Percentiles rank a stretch among this genome's conserved stretches.
Evolutionary conservation across 306 rosid species (phyloP).

Genomic region (Citrullus colocynthis): DNA sequence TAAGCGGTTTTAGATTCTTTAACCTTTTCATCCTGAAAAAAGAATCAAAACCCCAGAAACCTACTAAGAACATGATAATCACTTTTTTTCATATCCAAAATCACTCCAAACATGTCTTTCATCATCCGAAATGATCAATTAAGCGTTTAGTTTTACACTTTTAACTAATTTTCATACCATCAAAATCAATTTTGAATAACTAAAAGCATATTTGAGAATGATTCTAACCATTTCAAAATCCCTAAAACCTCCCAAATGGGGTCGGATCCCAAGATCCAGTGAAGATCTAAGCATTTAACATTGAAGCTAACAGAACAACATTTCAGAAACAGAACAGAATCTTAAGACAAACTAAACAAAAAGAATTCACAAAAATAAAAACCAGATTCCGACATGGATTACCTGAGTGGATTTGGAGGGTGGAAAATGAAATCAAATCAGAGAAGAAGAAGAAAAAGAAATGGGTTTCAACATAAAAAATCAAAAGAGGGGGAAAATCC

Average conservation of each 20-base stretch:
- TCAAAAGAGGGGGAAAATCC: neutral
- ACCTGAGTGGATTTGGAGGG: neutral
- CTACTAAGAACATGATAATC: neutral
- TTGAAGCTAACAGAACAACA: neutral
- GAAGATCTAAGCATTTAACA: conserved; percentile 2
- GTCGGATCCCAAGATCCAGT: conserved; percentile 3
- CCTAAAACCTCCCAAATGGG: neutral
- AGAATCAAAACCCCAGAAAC: conserved; percentile 1
- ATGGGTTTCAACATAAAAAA: neutral
- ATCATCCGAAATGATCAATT: too few species aligned
- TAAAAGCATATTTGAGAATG: too few species aligned
- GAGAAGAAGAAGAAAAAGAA: neutral
- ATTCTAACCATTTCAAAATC: too few species aligned
- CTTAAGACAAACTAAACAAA: neutral
- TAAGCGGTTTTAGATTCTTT: neutral
- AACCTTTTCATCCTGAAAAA: neutral
- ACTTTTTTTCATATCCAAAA: too few species aligned
- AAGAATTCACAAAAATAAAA: neutral
- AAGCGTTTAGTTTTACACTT: too few species aligned
- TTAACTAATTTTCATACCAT: too few species aligned
- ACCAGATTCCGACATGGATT: neutral
- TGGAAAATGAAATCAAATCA: neutral
- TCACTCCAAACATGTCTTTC: too few species aligned
- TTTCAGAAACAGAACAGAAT: neutral
- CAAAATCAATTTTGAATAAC: too few species aligned